Evolutionary conservation across 768 basidiomycete species (phyloP), one percentile per base, ranked within the genome.

Genomic region (Paxillus rubicundulus): DNA sequence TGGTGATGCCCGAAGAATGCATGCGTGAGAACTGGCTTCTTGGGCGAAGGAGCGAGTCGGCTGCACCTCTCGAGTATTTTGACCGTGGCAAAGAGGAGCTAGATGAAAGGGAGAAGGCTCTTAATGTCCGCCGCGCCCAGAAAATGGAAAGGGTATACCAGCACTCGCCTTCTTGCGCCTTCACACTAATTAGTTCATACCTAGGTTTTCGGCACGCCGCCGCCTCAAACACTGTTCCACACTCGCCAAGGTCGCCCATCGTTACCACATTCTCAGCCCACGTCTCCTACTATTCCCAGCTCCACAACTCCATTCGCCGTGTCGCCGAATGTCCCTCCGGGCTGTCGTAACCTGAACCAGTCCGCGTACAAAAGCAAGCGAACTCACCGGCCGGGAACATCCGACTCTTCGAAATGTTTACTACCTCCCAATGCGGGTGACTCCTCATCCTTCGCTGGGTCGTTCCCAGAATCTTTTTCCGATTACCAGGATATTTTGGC

Each of bases 71-170:
- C 10, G 80, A 81, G 45, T 77, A 80, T 32, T 65, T 80, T 36
- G 87, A 89, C 55, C 75, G 86, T 30, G 67, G 84, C 39, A 87
- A 81, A 67, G 86, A 83, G 64, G 85, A 88, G 53, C 75, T 92
- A 44, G 78, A 83, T 60, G 82, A 82, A 27, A 76, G 72, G 57
- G 89, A 92, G 65, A 90, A 89, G 72, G 85, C 86, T 13, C 79
- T 86, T 62, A 88, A 87, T 61, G 89, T 93, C 42, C 78, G 84
- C 45, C 73, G 91, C 46, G 89, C 89, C 36, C 77, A 85, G 63
- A 93, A 92, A 71, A 92, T 93, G 89, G 89, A 92, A 70, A 86
- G 87, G 82, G 90, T 87, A 50, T 28, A 77, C 30, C 65, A 37
- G 9, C 16, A 18, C 43, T 3, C 5, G 14, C 30, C 41, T 27